Evolutionary conservation across 1,139 yeast genomes (phyloP), one percentile per base, ranked within the genome.

Genomic region (Eremothecium cymbalariae): DNA sequence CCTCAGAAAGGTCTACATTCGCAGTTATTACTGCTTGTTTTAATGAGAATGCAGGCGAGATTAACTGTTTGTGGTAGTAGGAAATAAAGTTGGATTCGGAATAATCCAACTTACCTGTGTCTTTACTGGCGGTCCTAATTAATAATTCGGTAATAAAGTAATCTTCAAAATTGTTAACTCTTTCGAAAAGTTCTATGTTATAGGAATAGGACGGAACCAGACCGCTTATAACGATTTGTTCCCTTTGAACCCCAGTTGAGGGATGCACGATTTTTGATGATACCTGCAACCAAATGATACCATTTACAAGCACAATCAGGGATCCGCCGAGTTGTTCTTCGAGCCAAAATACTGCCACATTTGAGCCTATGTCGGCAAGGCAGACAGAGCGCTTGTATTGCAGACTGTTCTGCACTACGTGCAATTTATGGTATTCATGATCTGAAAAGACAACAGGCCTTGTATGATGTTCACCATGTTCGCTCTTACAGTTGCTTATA

Each of bases 181-280:
- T 61, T 34, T 57, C 48, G 33, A 72, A 60, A 37, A 77, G 62
- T 39, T 76, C 82, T 34, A 80, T 69, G 46, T 77, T 84, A 47
- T 77, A 80, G 42, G 79, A 83, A 28, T 75, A 74, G 18, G 73
- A 58, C 0, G 86, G 82, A 8, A 83, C 74, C 33, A 80, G 60
- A 1, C 85, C 85, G 51, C 72, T 73, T 25, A 79, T 70, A 6
- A 75, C 64, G 25, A 71, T 65, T 39, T n/a, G n/a, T n/a, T n/a
- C n/a, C n/a, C n/a, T n/a, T n/a, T n/a, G n/a, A n/a, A n/a, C n/a
- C n/a, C n/a, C n/a, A n/a, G n/a, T n/a, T n/a, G n/a, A n/a, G n/a
- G n/a, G n/a, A n/a, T n/a, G n/a, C 2, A 60, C 46, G 5, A 61
- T 48, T 21, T 70, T 68, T 27, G 69, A 60, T 0, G 68, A 53